Evolutionary conservation across 306 rosid species (phyloP), one percentile per base, ranked within the genome.

Genomic region (Quercus variabilis): DNA sequence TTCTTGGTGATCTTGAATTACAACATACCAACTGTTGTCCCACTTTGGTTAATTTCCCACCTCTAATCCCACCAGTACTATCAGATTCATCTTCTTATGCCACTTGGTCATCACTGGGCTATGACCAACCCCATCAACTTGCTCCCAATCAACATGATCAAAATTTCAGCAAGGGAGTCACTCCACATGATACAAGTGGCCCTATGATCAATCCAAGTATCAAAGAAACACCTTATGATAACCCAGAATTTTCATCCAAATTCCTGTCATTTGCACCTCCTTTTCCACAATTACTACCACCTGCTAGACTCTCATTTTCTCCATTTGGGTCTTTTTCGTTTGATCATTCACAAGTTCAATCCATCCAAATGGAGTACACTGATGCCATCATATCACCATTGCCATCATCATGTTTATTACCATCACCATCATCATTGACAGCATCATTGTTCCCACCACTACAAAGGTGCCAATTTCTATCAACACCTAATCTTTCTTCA

Each of bases 361-460:
- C 76, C 33, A 83, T 80, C 74, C 92, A 88, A 82, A 71, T 80
- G 88, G 93, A 89, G 72, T 79, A 73, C 72, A 82, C 81, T 63
- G 92, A 87, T 56, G 75, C 82, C 21, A 60, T 89, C 74, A 70
- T 86, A 64, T 77, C 91, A 46, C 79, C 88, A 2, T 74, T 82
- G 76, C 86, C 88, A 28, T 71, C 74, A 14, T 73, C 80, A 23
- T 59, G 11, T 58, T 19, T 8, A 31, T 30, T 19, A 12, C 18
- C 46, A 8, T 41, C 11, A 0, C 46, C 46, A 41, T 41, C 46
- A 41, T 41, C 20, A 21, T 5, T 35, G 14, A 4, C 33, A 10
- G 58, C 70, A 2, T 74, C 71, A 1, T 75, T 77, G 20, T 77
- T 71, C 75, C 58, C 75, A 58, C 79, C 78, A 6, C 73, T 84